Base-by-base conservation (phyloP, 2,329 filamentous ascomycete species). In the Peltaster fructicola region DNA sequence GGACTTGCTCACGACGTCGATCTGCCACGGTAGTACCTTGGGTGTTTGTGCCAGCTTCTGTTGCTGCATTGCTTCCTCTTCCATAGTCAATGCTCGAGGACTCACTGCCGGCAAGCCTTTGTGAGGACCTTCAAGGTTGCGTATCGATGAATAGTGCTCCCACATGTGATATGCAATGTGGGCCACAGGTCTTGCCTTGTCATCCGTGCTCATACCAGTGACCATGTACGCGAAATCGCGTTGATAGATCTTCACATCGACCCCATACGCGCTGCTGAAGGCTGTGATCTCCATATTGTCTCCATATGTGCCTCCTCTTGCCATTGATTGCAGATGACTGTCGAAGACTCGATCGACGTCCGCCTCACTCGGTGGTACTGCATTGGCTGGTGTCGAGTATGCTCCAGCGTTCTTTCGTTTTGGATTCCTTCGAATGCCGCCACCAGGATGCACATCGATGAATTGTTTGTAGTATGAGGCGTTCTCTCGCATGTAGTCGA, bases 201-300 rank as follows among this genome's bases (percentile, higher is more conserved):
- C 40, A 12, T 38, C 39, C n/a, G 17, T 20, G 3, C 44, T 43
- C 24, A 52, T 54, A 30, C 48, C 62, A 32, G 52, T 50, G 34
- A 64, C 50, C 38, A 61, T 52, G 41, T 59, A 63, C 18, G 54
- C 53, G 38, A 56, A 57, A 40, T 63, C 57, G 44, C 59, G 38
- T 48, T 64, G 52, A 48, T 69, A 74, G 28, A 76, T 65, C 37
- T 63, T 62, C 27, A 78, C 65, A 43, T 75, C 63, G 25, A 63
- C 61, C 24, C 63, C 56, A 43, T 62, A 73, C 12, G 62, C 64
- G 28, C 65, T 60, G 14, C 65, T 63, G 47, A 77, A 77, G 5
- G 73, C 73, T 15, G 61, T 59, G 21, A 79, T 63, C 48, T 76
- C 70, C 52, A 73, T 61, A 30, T 75, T 70, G 41, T 73, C 71